Percentiles rank a stretch among this genome's conserved stretches.
Evolutionary conservation across 176 grass and related monocot species (phyloP).

Genomic region (Pontederia crassipes): DNA sequence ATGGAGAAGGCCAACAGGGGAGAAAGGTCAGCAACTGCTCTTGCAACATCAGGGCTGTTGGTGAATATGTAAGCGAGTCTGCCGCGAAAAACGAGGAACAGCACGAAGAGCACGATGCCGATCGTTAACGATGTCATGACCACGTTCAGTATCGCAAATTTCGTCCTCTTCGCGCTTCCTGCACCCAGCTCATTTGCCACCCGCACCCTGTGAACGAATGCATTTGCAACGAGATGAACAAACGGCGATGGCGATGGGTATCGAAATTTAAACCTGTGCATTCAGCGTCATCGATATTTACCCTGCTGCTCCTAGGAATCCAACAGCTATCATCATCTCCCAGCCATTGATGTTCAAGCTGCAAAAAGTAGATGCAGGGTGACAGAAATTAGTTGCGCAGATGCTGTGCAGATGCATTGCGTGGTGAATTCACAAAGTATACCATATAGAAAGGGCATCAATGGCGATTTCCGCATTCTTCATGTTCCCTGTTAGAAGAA

Average conservation of each 20-base stretch:
- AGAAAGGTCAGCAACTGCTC: constrained; percentile 52
- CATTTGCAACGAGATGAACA: background rate
- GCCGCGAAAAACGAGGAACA: constrained; percentile 48
- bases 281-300: constrained; percentile 2
- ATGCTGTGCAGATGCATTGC: background rate
- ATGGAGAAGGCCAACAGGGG: constrained; percentile 78
- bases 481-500: constrained; percentile 78
- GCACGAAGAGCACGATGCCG: constrained; percentile 38
- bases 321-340: constrained; percentile 88
- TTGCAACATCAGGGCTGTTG: constrained; percentile 24
- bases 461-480: constrained; percentile 69
- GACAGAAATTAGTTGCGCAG: background rate
- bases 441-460: constrained; percentile 95
- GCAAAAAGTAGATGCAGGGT: constrained; percentile 15
- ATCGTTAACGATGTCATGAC: constrained; percentile 40
- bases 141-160: constrained; percentile 49
- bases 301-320: constrained; percentile 64
- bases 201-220: constrained; percentile 39
- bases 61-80: constrained; percentile 79
- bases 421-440: background rate
- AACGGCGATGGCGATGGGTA: background rate
- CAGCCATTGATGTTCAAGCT: constrained; percentile 95
- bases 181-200: constrained; percentile 87
- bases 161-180: constrained; percentile 48
- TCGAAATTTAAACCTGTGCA: too few relatives aligned